phyloP scores from a whole-genome alignment of 768 basidiomycete genomes.

The Collybia sordida region DNA sequence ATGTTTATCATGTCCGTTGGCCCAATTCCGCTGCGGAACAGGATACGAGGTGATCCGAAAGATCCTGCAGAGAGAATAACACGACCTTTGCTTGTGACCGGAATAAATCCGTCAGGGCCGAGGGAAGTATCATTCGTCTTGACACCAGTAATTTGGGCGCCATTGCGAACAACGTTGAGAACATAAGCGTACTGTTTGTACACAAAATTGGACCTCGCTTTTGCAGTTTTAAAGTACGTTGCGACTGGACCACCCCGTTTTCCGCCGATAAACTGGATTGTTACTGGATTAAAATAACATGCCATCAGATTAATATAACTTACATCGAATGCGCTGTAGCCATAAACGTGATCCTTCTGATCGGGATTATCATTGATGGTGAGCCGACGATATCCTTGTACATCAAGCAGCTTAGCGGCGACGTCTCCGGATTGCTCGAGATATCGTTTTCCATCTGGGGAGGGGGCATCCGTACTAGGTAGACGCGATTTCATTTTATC shows the following conservation, averaged over 20 bases:
- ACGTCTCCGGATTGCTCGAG: slow-evolving; percentile 50
- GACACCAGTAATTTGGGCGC: slow-evolving; percentile 55
- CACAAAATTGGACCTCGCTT: slow-evolving; percentile 48
- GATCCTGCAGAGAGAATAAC: slow-evolving; percentile 61
- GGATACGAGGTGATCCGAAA: slow-evolving; percentile 54
- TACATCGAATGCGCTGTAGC: slow-evolving; percentile 48
- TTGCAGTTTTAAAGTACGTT: slow-evolving; percentile 60
- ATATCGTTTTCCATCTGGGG: slow-evolving; percentile 59
- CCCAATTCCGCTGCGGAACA: slow-evolving; percentile 64
- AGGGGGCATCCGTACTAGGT: slow-evolving; percentile 57
- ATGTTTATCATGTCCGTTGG: slow-evolving; percentile 55
- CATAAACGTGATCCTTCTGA: slow-evolving; percentile 58
- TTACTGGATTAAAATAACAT: background rate
- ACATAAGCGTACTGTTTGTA: slow-evolving; percentile 50
- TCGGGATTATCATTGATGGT: slow-evolving; percentile 59
- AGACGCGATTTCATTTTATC: slow-evolving; percentile 47
- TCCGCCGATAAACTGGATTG: slow-evolving; percentile 37
- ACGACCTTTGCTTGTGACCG: slow-evolving; percentile 54
- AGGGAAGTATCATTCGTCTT: slow-evolving; percentile 58
- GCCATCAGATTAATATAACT: slow-evolving; percentile 6
- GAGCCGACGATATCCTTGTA: slow-evolving; percentile 49
- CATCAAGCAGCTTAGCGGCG: slow-evolving; percentile 39
- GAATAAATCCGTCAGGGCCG: slow-evolving; percentile 54
- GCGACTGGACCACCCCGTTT: slow-evolving; percentile 57
- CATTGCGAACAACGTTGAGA: slow-evolving; percentile 54